Conservation (phyloP, 805 yeast species). For the Lachancea dasiensis region DNA sequence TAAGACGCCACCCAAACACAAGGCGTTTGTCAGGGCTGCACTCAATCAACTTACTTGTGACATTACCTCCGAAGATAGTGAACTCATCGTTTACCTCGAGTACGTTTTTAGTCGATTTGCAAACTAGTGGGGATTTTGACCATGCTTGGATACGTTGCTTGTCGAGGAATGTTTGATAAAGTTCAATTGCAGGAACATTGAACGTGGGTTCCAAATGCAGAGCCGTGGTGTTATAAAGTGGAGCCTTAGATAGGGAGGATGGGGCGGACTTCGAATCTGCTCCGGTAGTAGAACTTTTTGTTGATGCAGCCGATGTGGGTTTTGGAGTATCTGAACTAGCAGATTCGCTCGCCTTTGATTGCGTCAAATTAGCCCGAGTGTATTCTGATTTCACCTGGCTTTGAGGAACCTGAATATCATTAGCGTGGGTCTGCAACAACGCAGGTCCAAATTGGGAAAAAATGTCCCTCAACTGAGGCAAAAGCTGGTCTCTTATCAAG, state of each 20-base stretch:
- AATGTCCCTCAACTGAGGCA: conserved; percentile 62
- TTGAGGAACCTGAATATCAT: conserved; percentile 79
- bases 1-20: conserved; percentile 78
- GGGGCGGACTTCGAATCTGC: conserved; percentile 2
- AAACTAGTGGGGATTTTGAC: conserved; percentile 58
- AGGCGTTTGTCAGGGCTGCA: conserved; percentile 55
- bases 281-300: conserved; percentile 7
- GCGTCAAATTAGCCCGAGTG: conserved; percentile 46
- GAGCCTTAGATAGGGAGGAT: conserved; percentile 26
- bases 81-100: conserved; percentile 53
- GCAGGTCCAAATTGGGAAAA: conserved; percentile 70
- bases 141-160: conserved; percentile 81
- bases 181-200: conserved; percentile 81
- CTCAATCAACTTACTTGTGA: conserved; percentile 61
- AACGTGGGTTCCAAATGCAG: conserved; percentile 73
- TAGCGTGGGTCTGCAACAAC: conserved; percentile 67
- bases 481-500: conserved; percentile 46
- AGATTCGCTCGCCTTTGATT: conserved; percentile 2
- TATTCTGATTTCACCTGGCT: conserved; percentile 53
- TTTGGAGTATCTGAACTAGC: conserved; percentile 11
- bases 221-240: conserved; percentile 75
- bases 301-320: no score
- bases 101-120: conserved; percentile 41
- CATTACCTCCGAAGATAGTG: conserved; percentile 81
- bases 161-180: conserved; percentile 71